Evolutionary conservation across 139 green algal genomes (phyloP).

Genomic region (Coelastrella sp.): DNA sequence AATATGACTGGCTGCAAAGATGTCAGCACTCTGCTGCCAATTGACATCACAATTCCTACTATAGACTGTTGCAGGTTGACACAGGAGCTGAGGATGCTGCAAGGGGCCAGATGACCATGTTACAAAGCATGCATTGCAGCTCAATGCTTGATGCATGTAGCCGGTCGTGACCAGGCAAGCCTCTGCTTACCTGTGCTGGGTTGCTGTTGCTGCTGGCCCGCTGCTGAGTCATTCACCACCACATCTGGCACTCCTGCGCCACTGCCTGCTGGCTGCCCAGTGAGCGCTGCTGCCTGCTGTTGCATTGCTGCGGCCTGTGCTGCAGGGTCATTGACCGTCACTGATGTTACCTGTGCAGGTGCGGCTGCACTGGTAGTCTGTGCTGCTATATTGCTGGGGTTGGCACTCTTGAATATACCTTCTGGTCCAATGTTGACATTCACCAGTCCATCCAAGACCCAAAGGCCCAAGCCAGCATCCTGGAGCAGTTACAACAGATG

Average conservation of each 20-base stretch:
- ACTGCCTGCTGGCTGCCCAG: background rate
- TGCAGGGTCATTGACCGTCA: background rate
- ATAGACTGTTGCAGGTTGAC: too few species aligned
- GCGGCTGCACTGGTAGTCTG: background rate
- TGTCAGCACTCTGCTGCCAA: too few species aligned
- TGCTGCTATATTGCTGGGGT: background rate
- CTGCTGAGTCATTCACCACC: background rate
- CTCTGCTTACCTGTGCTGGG: background rate
- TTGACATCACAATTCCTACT: too few species aligned
- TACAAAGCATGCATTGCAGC: too few species aligned
- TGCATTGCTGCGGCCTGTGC: background rate
- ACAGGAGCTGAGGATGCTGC: too few species aligned
- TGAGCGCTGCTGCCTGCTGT: background rate
- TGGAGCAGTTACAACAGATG: background rate
- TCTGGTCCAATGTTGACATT: conserved; percentile 47
- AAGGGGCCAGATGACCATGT: too few species aligned
- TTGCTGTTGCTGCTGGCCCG: background rate
- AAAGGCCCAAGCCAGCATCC: conserved; percentile 39
- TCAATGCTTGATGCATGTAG: background rate
- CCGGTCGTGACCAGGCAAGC: background rate
- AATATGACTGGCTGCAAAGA: background rate
- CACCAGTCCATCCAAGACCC: conserved; percentile 28
- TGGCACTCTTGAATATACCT: background rate
- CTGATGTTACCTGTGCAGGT: background rate
- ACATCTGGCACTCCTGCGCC: background rate